These are phyloP conservation scores for Penicillium brasilianum DNA, from an alignment of 2,329 filamentous ascomycete genomes.

Conservation along the genomic window DNA sequence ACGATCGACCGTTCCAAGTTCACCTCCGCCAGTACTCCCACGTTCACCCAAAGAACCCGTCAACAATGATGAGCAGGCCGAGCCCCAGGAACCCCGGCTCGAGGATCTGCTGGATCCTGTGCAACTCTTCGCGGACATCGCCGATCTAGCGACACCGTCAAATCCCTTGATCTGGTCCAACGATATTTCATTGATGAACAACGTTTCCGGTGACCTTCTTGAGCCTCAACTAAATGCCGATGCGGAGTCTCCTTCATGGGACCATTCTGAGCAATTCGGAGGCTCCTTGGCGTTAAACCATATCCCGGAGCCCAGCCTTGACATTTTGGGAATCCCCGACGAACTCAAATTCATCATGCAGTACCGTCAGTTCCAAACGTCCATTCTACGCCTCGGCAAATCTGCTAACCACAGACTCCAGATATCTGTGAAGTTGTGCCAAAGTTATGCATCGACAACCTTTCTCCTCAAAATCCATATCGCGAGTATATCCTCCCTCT, in stretches of 20 bases:
- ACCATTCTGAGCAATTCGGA: neutral
- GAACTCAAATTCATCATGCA: slow-evolving; percentile 14
- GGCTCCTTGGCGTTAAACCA: neutral
- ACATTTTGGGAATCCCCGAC: slow-evolving; percentile 7
- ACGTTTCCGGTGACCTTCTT: neutral
- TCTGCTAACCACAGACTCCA: neutral
- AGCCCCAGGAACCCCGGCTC: neutral
- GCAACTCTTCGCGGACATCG: neutral
- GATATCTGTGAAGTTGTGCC: slow-evolving; percentile 12
- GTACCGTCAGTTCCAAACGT: slow-evolving; percentile 5
- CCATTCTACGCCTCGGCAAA: neutral
- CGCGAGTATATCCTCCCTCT: slow-evolving; percentile 12
- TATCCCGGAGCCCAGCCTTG: neutral
- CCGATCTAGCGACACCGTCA: neutral
- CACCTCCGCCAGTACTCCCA: neutral
- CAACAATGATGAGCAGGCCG: neutral
- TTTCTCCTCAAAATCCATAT: slow-evolving; percentile 10
- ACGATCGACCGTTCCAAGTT: neutral
- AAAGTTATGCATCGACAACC: slow-evolving; percentile 14
- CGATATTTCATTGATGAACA: neutral
- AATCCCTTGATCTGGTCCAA: neutral
- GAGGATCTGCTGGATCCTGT: neutral
- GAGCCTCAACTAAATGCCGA: neutral
- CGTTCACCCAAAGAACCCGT: neutral
- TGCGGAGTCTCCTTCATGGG: neutral